Conservation (phyloP, 169 alveolate genomes). For the Eimeria tenella region DNA sequence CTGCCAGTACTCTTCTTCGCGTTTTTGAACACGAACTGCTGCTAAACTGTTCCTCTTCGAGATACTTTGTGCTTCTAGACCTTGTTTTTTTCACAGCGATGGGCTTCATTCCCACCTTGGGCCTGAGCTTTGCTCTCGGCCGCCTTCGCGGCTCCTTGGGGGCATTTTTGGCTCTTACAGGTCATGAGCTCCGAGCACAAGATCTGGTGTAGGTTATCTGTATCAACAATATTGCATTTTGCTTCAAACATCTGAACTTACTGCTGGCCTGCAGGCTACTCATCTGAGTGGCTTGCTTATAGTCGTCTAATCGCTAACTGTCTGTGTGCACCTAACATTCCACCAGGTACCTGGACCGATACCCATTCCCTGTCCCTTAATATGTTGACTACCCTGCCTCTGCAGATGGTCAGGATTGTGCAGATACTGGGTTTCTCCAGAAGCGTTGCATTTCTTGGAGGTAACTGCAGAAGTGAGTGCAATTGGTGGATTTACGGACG, state of each 20-base stretch:
- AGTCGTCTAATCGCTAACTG: background rate
- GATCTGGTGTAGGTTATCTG: constrained; percentile 29
- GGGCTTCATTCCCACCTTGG: constrained; percentile 54
- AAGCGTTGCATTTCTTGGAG: constrained; percentile 60
- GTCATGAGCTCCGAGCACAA: constrained; percentile 19
- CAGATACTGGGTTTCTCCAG: constrained; percentile 65
- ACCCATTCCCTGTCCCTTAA: background rate
- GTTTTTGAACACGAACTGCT: too few relatives aligned
- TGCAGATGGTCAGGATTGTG: constrained; percentile 45
- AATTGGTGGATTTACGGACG: too few relatives aligned
- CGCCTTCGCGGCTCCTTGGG: constrained; percentile 39
- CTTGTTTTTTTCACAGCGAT: background rate
- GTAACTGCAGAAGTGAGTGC: constrained; percentile 45
- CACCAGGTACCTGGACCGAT: background rate
- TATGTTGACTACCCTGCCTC: background rate
- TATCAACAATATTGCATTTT: background rate
- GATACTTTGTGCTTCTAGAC: background rate
- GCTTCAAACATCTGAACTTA: too few relatives aligned
- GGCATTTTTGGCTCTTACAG: constrained; percentile 37
- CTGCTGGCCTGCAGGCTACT: too few relatives aligned
- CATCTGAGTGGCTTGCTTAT: too few relatives aligned
- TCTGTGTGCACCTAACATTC: background rate
- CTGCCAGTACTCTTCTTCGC: too few relatives aligned
- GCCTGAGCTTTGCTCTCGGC: constrained; percentile 32
- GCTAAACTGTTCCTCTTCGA: too few relatives aligned